Evolutionary conservation across 2,329 filamentous ascomycete genomes (phyloP).

Genomic region (Monilinia aucupariae): DNA sequence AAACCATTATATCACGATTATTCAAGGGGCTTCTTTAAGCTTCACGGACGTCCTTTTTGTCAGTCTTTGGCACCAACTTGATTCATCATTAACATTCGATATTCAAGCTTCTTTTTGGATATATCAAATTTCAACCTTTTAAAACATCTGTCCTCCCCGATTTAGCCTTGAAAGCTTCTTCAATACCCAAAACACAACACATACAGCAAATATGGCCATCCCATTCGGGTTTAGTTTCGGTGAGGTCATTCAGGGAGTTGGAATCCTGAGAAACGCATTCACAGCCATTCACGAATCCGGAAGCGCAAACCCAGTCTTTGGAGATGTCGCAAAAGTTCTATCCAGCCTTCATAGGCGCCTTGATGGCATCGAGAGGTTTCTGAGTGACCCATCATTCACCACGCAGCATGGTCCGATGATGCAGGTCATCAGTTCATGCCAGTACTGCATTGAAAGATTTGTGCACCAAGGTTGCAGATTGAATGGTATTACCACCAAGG

Average conservation of each 20-base stretch:
- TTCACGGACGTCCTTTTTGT: slow-evolving; percentile 13
- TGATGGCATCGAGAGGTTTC: slow-evolving; percentile 14
- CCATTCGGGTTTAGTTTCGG: slow-evolving; percentile 16
- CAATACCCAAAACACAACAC: neutral
- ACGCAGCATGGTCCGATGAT: slow-evolving; percentile 14
- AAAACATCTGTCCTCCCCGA: neutral
- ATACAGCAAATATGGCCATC: slow-evolving; percentile 10
- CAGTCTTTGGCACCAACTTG: slow-evolving; percentile 10
- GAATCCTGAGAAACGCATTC: slow-evolving; percentile 11
- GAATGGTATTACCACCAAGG: slow-evolving; percentile 13
- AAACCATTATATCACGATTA: slow-evolving; percentile 14
- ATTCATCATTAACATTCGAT: slow-evolving; percentile 2
- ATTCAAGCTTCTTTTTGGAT: neutral
- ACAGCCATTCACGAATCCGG: slow-evolving; percentile 9
- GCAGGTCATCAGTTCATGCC: slow-evolving; percentile 15
- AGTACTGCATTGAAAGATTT: slow-evolving; percentile 16
- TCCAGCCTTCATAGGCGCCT: slow-evolving; percentile 11
- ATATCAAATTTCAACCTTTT: neutral
- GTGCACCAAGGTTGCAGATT: slow-evolving; percentile 13
- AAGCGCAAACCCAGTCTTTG: slow-evolving; percentile 9
- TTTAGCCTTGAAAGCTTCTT: neutral
- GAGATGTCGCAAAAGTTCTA: slow-evolving; percentile 12
- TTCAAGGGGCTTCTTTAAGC: slow-evolving; percentile 14
- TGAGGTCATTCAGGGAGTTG: slow-evolving; percentile 15
- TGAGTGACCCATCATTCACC: slow-evolving; percentile 6